Evolutionary conservation across 148 eudicot species (phyloP).

Genomic region (Rhododendron griersonianum): DNA sequence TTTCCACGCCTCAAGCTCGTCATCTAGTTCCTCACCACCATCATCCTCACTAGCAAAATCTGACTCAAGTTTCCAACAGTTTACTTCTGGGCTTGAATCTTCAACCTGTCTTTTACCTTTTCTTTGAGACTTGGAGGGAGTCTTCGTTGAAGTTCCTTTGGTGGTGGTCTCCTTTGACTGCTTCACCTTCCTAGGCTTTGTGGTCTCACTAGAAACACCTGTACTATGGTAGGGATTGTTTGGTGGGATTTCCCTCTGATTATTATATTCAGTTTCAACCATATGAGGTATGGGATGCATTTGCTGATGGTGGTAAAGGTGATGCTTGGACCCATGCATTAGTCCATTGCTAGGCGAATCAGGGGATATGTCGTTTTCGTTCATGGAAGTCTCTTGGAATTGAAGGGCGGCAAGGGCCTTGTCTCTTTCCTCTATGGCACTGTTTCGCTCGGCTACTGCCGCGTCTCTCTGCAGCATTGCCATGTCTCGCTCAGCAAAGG

Average conservation of each 20-base stretch:
- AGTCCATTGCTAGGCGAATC: conserved; percentile 18
- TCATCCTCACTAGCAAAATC: conserved; percentile 14
- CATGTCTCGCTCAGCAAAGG: conserved; percentile 48
- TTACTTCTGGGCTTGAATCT: background rate
- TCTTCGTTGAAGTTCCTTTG: conserved; percentile 8
- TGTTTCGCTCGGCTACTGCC: conserved; percentile 36
- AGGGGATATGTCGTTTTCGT: conserved; percentile 19
- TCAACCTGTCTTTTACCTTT: conserved; percentile 21
- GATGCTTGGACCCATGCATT: conserved; percentile 16
- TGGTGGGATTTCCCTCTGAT: conserved; percentile 15
- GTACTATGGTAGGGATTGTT: background rate
- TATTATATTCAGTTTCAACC: conserved; percentile 6
- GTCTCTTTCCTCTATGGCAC: conserved; percentile 37
- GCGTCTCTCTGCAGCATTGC: conserved; percentile 48
- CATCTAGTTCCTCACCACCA: conserved; percentile 21
- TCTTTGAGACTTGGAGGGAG: conserved; percentile 17
- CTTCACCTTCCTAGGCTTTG: conserved; percentile 30
- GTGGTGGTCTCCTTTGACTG: conserved; percentile 21
- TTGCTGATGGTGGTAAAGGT: conserved; percentile 20
- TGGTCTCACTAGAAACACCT: conserved; percentile 12
- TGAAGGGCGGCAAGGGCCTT: conserved; percentile 28
- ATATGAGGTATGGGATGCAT: conserved; percentile 14
- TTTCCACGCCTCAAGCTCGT: conserved; percentile 24
- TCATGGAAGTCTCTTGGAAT: conserved; percentile 28
- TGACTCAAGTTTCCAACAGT: conserved; percentile 17